Conservation (phyloP, 371 early-diverging fungal species). For the Thermomucor indicae-seudaticae region DNA sequence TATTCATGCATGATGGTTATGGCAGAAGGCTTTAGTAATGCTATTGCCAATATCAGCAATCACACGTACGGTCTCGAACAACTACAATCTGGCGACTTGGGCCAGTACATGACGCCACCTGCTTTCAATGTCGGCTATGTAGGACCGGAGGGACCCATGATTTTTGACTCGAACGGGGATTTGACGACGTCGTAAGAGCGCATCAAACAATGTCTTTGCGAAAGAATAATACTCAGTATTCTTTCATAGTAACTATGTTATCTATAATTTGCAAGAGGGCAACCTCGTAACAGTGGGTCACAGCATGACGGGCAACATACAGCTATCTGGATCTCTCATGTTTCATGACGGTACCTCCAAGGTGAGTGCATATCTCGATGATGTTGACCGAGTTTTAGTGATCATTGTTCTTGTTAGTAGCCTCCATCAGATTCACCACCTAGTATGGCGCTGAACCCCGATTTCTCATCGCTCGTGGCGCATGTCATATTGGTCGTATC, state of each 20-base stretch:
- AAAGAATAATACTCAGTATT: neutral
- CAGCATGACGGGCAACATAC: slow-evolving; percentile 42
- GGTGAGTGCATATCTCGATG: slow-evolving; percentile 12
- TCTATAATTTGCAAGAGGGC: slow-evolving; percentile 51
- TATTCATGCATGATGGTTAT: slow-evolving; percentile 62
- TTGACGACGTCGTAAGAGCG: slow-evolving; percentile 41
- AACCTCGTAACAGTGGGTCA: slow-evolving; percentile 34
- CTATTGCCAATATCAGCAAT: slow-evolving; percentile 34
- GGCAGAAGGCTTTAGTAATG: slow-evolving; percentile 42
- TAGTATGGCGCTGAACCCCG: slow-evolving; percentile 45
- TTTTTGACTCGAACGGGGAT: slow-evolving; percentile 52
- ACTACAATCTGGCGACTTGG: slow-evolving; percentile 37
- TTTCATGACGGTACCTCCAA: slow-evolving; percentile 49
- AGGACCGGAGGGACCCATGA: slow-evolving; percentile 58
- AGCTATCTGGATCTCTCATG: slow-evolving; percentile 38
- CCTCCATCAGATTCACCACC: slow-evolving; percentile 55
- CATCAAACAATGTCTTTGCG: neutral
- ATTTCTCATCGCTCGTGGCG: slow-evolving; percentile 35
- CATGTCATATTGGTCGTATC: slow-evolving; percentile 42
- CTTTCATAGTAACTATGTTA: slow-evolving; percentile 43
- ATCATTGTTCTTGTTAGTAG: slow-evolving; percentile 9
- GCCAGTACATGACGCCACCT: slow-evolving; percentile 32
- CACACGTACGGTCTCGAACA: slow-evolving; percentile 30
- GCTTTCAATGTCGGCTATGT: slow-evolving; percentile 55
- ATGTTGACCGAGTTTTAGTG: neutral